phyloP scores from a whole-genome alignment of 805 yeast genomes.

The Saturnispora besseyi region DNA sequence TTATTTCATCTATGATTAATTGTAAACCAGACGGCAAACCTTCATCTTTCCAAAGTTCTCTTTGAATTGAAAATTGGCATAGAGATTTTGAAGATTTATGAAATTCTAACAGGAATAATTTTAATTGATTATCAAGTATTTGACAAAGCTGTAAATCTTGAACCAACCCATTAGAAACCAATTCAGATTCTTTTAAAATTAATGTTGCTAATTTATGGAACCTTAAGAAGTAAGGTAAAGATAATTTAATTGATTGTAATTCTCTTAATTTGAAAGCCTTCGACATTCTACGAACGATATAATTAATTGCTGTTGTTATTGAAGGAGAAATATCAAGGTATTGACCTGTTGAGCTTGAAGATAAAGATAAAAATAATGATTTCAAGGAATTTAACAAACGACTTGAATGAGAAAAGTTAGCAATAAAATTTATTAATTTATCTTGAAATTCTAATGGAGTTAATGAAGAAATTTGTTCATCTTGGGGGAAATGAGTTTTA shows the following conservation, averaged over 20 bases:
- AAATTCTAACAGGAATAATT: conserved; percentile 45
- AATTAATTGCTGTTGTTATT: conserved; percentile 57
- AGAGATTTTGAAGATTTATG: conserved; percentile 43
- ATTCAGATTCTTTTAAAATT: conserved; percentile 77
- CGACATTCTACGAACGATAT: conserved; percentile 67
- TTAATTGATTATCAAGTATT: conserved; percentile 57
- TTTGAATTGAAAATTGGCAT: conserved; percentile 44
- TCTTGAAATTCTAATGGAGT: conserved; percentile 67
- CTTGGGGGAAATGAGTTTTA: conserved; percentile 28
- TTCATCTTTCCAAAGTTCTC: conserved; percentile 75
- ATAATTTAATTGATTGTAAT: conserved; percentile 52
- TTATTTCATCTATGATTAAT: conserved; percentile 39
- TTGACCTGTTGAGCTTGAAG: conserved; percentile 23
- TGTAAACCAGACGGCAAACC: conserved; percentile 45
- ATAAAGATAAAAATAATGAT: conserved; percentile 42
- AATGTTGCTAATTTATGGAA: conserved; percentile 58
- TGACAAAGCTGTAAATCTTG: conserved; percentile 54
- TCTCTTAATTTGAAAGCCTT: conserved; percentile 71
- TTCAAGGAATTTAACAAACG: conserved; percentile 75
- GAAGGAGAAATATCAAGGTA: conserved; percentile 54
- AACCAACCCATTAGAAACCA: conserved; percentile 56
- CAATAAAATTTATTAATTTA: conserved; percentile 55
- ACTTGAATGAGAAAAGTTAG: conserved; percentile 62
- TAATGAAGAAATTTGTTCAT: conserved; percentile 30
- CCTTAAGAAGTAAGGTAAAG: conserved; percentile 54